phyloP scores from a whole-genome alignment of 2,329 filamentous ascomycete species.

The Akanthomyces lecanii region DNA sequence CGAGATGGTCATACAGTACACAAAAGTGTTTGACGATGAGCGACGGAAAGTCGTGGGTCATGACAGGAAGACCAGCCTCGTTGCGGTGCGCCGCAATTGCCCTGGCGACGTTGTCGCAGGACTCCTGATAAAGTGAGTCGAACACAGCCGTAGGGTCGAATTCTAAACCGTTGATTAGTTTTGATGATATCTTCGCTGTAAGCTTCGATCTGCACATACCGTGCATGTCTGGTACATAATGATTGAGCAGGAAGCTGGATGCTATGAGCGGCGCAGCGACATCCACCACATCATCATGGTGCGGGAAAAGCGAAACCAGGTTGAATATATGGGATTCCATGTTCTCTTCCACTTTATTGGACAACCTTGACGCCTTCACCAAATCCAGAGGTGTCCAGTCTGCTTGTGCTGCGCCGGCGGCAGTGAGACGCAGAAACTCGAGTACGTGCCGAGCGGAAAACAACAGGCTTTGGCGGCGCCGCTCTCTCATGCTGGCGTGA shows the following conservation, averaged over 20 bases:
- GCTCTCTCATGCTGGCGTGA: background rate
- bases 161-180: background rate
- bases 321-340: background rate
- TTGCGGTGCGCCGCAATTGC: background rate
- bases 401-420: background rate
- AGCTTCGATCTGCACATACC: constrained; percentile 1
- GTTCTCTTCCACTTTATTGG: background rate
- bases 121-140: background rate
- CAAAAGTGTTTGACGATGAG: background rate
- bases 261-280: constrained; percentile 12
- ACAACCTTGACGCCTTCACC: background rate
- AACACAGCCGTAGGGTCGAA: background rate
- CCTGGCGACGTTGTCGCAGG: background rate
- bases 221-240: constrained; percentile 16
- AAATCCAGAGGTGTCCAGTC: background rate
- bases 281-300: background rate
- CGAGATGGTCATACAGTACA: background rate
- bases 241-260: constrained; percentile 17
- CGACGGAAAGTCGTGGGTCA: background rate
- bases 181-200: background rate
- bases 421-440: background rate
- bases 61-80: background rate
- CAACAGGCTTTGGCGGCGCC: background rate
- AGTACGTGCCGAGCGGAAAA: background rate
- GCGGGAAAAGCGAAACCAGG: background rate